A percentile compares a stretch with the other conserved stretches of the same genome.
phyloP scores from a whole-genome alignment of 192 early-diverging fungal genomes.

The Spizellomyces punctatus region DNA sequence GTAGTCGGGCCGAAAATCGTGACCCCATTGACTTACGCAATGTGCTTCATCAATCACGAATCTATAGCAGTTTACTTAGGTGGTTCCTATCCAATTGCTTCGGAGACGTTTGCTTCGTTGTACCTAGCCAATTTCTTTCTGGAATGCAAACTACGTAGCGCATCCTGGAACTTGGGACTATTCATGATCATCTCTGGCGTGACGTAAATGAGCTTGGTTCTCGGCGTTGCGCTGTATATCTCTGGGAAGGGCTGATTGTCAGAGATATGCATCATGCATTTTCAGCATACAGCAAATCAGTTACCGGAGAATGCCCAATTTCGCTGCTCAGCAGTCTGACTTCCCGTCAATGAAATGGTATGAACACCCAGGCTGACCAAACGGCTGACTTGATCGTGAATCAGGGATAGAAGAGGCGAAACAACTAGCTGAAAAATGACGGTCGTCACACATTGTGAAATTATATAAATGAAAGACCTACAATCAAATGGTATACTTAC shows the following conservation, averaged over 20 bases:
- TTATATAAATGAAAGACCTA: constrained; percentile 1
- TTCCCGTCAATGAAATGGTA: constrained; percentile 64
- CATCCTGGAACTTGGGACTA: constrained; percentile 58
- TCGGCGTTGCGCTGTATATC: constrained; percentile 3
- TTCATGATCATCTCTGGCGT: constrained; percentile 82
- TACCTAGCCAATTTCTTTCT: constrained; percentile 68
- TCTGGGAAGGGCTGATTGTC: background rate
- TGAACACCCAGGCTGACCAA: constrained; percentile 65
- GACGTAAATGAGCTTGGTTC: constrained; percentile 75
- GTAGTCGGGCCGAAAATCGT: constrained; percentile 95
- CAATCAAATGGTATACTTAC: constrained; percentile 30
- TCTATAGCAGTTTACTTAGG: background rate
- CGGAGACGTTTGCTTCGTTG: background rate
- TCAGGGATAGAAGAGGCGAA: constrained; percentile 92
- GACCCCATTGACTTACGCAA: constrained; percentile 96
- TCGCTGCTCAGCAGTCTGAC: constrained; percentile 51
- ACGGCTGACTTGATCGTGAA: constrained; percentile 90
- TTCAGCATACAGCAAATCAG: background rate
- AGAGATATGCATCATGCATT: background rate
- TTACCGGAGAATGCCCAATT: constrained; percentile 55
- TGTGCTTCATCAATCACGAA: constrained; percentile 98
- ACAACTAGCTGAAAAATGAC: constrained; percentile 61
- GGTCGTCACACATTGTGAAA: background rate
- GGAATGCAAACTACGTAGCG: constrained; percentile 58
- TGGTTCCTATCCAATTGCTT: constrained; percentile 2